phyloP scores from a whole-genome alignment of 306 rosid genomes.

The Gastrolobium bilobum region DNA sequence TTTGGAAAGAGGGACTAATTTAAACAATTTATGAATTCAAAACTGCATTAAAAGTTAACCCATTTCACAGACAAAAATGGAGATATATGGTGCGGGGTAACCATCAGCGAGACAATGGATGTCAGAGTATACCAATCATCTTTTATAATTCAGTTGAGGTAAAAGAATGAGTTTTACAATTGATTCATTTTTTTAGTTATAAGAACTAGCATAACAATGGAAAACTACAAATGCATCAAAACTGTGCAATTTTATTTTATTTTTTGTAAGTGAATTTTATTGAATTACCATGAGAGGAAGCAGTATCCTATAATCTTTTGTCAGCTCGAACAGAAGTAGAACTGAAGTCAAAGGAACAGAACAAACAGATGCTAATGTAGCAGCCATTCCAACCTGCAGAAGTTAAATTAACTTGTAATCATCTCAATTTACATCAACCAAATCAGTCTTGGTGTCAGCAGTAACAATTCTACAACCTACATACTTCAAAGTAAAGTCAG shows the following conservation, averaged over 20 bases:
- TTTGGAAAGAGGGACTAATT: neutral
- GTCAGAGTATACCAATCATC: constrained; percentile 15
- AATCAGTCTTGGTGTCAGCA: constrained; percentile 27
- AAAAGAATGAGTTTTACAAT: constrained; percentile 20
- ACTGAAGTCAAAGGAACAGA: constrained; percentile 98
- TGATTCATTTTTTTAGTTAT: constrained; percentile 33
- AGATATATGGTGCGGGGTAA: neutral
- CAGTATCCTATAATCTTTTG: constrained; percentile 93
- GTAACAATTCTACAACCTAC: constrained; percentile 28
- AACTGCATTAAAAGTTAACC: neutral
- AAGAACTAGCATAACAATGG: constrained; percentile 27
- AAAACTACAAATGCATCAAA: constrained; percentile 30
- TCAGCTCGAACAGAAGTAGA: constrained; percentile 96
- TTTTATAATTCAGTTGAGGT: neutral
- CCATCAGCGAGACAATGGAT: constrained; percentile 22
- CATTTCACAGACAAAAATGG: constrained; percentile 12
- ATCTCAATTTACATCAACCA: constrained; percentile 34
- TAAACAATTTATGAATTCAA: constrained; percentile 14
- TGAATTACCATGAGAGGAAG: constrained; percentile 97
- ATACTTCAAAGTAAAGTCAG: constrained; percentile 28
- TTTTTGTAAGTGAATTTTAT: constrained; percentile 12
- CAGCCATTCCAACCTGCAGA: constrained; percentile 99
- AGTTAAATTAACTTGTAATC: constrained; percentile 44
- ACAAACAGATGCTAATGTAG: constrained; percentile 96
- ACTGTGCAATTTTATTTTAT: neutral